Base-by-base conservation (phyloP, 192 early-diverging fungal genomes). In the Linnemannia exigua region DNA sequence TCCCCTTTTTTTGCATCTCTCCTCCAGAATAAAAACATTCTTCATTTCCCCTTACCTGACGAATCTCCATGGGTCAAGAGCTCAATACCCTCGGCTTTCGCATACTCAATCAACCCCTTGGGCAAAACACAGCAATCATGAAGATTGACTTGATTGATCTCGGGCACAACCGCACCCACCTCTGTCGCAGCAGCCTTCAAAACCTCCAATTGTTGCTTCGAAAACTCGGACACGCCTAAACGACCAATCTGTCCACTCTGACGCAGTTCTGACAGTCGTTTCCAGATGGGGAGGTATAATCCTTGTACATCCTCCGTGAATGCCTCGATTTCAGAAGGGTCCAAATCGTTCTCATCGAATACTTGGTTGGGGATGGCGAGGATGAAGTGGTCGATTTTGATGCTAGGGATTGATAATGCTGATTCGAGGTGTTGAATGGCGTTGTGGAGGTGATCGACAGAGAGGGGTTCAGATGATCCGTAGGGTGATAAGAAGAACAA, bases 161-260 rank as follows among this genome's bases (percentile, higher is more conserved):
- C 79, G 17, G 90, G 90, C 11, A 70, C 77, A 2, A 80, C 75
- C 19, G 78, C 74, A 0, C 78, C 85, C 33, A 77, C 54, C 1
- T 77, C 0, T 1, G 79, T 50, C 31, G 78, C 76, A 19, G 66
- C 76, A 1, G 67, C 33, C 48, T 89, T 81, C 28, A 91, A 69
- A 15, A 71, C 36, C 31, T 79, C 74, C 4, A 91, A 44, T 20
- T 89, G 77, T 8, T 76, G 51, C 6, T 79, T 76, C 0, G 82
- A 82, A 50, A 89, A 89, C 50, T 91, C 90, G 37, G 89, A 79
- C 20, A 91, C 89, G 41, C 90, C 90, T 35, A 91, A 69, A 15
- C 81, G 80, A 31, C 72, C 78, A 33, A 90, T 87, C 5, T 47
- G 41, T n/a, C 88, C 89, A 15, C 61, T 37, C 38, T 72, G 46